Base-by-base conservation (phyloP, 2,329 filamentous ascomycete species). In the Scopulariopsis brevicaulis region DNA sequence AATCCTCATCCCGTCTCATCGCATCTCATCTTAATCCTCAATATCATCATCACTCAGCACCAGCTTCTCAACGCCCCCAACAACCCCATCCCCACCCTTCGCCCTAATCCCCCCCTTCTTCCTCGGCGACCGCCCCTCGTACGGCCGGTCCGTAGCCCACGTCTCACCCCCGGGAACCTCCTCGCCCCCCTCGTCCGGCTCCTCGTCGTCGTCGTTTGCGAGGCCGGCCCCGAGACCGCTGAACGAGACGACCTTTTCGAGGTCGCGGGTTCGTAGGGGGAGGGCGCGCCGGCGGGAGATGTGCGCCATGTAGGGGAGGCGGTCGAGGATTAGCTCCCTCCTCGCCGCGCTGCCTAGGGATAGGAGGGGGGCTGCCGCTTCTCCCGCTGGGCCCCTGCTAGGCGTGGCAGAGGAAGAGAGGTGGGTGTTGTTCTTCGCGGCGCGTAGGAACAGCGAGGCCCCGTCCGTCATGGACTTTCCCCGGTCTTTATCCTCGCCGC, bases 31-130 rank as follows among this genome's bases (percentile, higher is more conserved):
- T 37, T 24, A 50, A 22, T 50, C 46, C 69, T 91, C 87, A 67
- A 94, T 93, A 74, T 94, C 89, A 71, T 94, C 89, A 65, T 94
- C 89, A 64, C 85, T 90, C 48, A 93, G 72, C 52, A 90, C 81
- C 62, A 92, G 71, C 64, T 86, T 87, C 68, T 85, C 82, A 61
- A 84, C 79, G 50, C 77, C 73, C 62, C 66, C 56, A 14, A n/a
- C 43, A 32, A 18, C 54, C 14, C 12, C 34, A 15, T 57, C 40
- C 20, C 56, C 62, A 59, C 63, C 55, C 63, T 65, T 63, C 56
- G 70, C 61, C 62, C 70, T 68, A 61, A 76, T 73, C 1, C 71
- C 69, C 3, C 25, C 52, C 65, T 71, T 77, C 69, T 81, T 82
- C 50, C 72, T 69, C 0, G 79, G 79, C 32, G 73, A 77, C 15